Percentiles rank a stretch among this genome's conserved stretches.
Evolutionary conservation across 352 stramenopile species (phyloP).

Genomic region (Peronospora farinosa): DNA sequence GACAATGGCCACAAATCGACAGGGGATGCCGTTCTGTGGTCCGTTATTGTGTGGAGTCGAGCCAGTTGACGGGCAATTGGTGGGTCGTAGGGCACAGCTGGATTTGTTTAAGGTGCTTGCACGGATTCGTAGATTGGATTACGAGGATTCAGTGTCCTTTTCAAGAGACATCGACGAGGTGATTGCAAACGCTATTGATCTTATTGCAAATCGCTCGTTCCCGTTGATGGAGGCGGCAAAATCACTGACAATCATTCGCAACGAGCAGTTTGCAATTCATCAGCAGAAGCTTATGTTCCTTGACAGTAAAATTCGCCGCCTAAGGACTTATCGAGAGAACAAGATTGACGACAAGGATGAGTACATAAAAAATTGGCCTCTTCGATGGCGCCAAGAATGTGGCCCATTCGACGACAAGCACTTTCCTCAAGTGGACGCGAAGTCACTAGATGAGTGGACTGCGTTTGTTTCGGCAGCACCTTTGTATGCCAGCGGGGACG

Average conservation of each 20-base stretch:
- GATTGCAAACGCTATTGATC: constrained; percentile 51
- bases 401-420: constrained; percentile 58
- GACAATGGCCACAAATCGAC: constrained; percentile 76
- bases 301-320: constrained; percentile 53
- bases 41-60: constrained; percentile 64
- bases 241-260: constrained; percentile 68
- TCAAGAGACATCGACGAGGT: constrained; percentile 58
- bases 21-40: constrained; percentile 76
- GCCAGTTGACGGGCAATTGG: constrained; percentile 17
- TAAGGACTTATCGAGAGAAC: constrained; percentile 31
- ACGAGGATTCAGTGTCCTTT: constrained; percentile 55
- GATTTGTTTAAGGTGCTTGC: constrained; percentile 72
- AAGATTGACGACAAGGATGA: constrained; percentile 14
- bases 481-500: constrained; percentile 56
- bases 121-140: constrained; percentile 67
- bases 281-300: constrained; percentile 52
- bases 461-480: constrained; percentile 62
- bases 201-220: constrained; percentile 51
- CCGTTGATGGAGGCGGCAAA: constrained; percentile 62
- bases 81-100: constrained; percentile 24
- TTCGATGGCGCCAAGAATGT: constrained; percentile 76
- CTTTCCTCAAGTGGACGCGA: constrained; percentile 53
- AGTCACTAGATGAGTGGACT: constrained; percentile 70
- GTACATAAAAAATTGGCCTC: constrained; percentile 38
- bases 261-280: constrained; percentile 72